Conservation (phyloP, 208 protist species). For the Leishmania tropica region DNA sequence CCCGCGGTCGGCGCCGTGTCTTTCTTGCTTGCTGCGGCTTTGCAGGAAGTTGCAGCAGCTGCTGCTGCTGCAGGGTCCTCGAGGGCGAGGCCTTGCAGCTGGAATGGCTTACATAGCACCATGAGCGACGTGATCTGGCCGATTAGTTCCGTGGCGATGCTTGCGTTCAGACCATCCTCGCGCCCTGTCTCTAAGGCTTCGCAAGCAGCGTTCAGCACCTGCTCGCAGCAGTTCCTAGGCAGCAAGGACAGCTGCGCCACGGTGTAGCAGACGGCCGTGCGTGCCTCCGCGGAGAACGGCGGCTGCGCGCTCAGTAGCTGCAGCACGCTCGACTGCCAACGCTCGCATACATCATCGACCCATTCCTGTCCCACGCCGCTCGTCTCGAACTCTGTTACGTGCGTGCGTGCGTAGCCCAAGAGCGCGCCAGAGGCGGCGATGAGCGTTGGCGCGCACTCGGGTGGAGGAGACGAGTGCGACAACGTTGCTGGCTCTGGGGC, state of each 20-base stretch:
- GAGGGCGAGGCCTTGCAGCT: conserved; percentile 22
- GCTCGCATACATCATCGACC: background rate
- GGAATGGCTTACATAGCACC: conserved; percentile 32
- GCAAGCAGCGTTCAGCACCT: conserved; percentile 32
- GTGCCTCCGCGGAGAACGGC: conserved; percentile 38
- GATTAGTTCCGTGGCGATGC: conserved; percentile 46
- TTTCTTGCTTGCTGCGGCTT: conserved; percentile 1
- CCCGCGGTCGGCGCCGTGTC: background rate
- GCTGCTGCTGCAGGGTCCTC: background rate
- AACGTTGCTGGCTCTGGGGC: background rate
- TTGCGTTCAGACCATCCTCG: conserved; percentile 27
- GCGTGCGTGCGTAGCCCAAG: conserved; percentile 15
- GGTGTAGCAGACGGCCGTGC: conserved; percentile 45
- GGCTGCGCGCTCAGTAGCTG: conserved; percentile 48
- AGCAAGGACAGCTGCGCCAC: conserved; percentile 46
- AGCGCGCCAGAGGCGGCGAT: conserved; percentile 29
- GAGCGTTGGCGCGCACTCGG: conserved; percentile 7
- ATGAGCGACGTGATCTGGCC: conserved; percentile 39
- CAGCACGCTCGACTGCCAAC: conserved; percentile 34
- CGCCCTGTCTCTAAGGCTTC: conserved; percentile 26
- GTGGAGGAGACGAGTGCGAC: background rate
- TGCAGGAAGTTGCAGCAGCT: background rate
- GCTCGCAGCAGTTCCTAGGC: conserved; percentile 17
- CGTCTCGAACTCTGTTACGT: background rate
- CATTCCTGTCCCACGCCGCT: background rate